These are phyloP conservation scores for Arthrobotrys sinensis DNA, from an alignment of 2,329 filamentous ascomycete species.

Conservation along the genomic window DNA sequence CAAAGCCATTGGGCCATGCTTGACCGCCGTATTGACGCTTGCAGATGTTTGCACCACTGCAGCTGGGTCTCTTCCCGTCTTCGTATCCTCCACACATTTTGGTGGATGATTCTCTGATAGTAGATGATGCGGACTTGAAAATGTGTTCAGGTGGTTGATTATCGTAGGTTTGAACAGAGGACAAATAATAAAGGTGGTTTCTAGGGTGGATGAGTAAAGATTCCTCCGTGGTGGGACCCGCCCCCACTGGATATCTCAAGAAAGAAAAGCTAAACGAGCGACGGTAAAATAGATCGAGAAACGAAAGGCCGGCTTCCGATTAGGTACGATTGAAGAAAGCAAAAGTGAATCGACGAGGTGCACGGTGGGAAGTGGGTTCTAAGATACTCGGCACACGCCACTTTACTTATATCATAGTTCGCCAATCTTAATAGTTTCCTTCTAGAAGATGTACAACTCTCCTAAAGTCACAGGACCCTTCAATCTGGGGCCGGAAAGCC, in stretches of 20 bases:
- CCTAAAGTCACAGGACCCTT: not conserved
- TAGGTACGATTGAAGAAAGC: conserved; percentile 4
- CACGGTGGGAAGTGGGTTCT: not conserved
- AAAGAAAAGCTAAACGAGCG: conserved; percentile 5
- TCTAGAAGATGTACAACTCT: conserved; percentile 3
- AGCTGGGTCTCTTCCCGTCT: conserved; percentile 5
- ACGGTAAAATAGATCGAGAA: not conserved
- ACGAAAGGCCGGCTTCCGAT: conserved; percentile 24
- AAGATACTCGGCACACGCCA: conserved; percentile 6
- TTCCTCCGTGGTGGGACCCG: no score
- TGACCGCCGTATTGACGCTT: conserved; percentile 8
- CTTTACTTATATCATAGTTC: conserved; percentile 19
- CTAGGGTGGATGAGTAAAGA: no score
- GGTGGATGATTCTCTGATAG: not conserved
- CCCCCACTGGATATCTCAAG: no score
- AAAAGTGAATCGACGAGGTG: conserved; percentile 5
- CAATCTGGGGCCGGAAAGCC: not conserved
- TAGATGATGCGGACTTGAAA: not conserved
- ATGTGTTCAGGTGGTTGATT: no score
- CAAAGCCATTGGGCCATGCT: conserved; percentile 26
- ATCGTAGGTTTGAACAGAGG: not conserved
- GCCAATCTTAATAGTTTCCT: not conserved
- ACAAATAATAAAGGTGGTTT: not conserved
- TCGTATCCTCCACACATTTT: conserved; percentile 9
- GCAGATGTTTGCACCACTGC: conserved; percentile 4